Percentiles rank a stretch among this genome's conserved stretches.
phyloP scores from a whole-genome alignment of 2,329 filamentous ascomycete genomes.

The Exophiala oligosperma region DNA sequence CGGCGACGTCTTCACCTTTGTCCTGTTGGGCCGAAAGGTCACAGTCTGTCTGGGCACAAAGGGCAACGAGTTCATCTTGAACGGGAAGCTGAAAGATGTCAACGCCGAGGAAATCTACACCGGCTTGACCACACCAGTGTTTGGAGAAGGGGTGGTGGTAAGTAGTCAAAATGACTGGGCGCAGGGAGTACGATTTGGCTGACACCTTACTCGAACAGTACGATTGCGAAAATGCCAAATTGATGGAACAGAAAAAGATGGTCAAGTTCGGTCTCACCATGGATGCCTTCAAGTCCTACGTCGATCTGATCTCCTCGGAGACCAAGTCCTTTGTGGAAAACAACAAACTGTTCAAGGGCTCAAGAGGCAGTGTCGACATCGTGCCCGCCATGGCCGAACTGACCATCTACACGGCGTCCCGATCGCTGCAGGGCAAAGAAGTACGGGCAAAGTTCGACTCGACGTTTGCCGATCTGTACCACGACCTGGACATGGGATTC shows the following conservation, averaged over 20 bases:
- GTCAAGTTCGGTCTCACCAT: constrained; percentile 65
- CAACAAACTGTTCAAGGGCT: constrained; percentile 58
- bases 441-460: constrained; percentile 71
- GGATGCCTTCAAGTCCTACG: constrained; percentile 66
- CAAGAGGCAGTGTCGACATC: constrained; percentile 62
- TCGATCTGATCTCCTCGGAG: constrained; percentile 74
- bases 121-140: constrained; percentile 69
- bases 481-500: constrained; percentile 79
- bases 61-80: constrained; percentile 91
- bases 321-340: constrained; percentile 61
- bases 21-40: constrained; percentile 83
- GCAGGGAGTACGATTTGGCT: neutral
- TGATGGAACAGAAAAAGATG: constrained; percentile 94
- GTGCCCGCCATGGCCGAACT: constrained; percentile 70
- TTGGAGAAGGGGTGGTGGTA: constrained; percentile 63
- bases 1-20: constrained; percentile 87
- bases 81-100: constrained; percentile 86
- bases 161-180: neutral
- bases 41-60: constrained; percentile 79
- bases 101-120: constrained; percentile 89
- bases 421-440: constrained; percentile 73
- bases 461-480: constrained; percentile 72
- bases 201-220: constrained; percentile 56
- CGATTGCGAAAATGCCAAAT: constrained; percentile 85
- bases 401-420: constrained; percentile 77